These are phyloP conservation scores for Cutaneotrichosporon sp. DNA, from an alignment of 1,284 basidiomycete genomes.

Conservation along the genomic window DNA sequence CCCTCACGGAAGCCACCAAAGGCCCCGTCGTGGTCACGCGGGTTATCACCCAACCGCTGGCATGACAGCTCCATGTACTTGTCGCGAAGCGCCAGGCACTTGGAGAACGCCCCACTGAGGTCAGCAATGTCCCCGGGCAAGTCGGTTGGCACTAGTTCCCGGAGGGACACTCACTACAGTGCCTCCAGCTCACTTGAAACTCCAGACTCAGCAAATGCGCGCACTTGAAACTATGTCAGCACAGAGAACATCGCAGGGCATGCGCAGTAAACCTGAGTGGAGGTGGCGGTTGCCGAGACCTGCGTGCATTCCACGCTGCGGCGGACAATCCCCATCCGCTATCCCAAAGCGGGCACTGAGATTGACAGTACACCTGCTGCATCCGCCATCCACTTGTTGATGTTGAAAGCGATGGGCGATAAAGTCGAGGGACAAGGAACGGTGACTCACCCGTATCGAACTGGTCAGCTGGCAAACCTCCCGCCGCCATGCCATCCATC, in stretches of 20 bases:
- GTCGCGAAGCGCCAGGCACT: slow-evolving; percentile 80
- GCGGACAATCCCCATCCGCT: no score
- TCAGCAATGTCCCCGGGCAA: background rate
- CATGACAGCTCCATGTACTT: slow-evolving; percentile 82
- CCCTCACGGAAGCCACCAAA: slow-evolving; percentile 61
- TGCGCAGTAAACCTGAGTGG: no score
- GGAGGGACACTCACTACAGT: slow-evolving; percentile 42
- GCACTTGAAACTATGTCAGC: slow-evolving; percentile 40
- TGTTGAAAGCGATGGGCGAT: background rate
- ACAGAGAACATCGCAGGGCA: no score
- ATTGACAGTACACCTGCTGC: no score
- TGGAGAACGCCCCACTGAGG: slow-evolving; percentile 57
- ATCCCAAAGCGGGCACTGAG: no score
- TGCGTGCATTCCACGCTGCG: no score
- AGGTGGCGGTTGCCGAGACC: no score
- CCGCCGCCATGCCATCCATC: slow-evolving; percentile 5
- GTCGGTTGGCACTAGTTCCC: background rate
- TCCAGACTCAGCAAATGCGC: slow-evolving; percentile 47
- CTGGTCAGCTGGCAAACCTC: background rate
- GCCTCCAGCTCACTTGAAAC: slow-evolving; percentile 48
- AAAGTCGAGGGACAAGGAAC: background rate
- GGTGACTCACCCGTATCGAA: slow-evolving; percentile 23
- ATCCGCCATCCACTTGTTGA: no score
- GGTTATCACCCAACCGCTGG: slow-evolving; percentile 86
- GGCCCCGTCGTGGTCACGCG: slow-evolving; percentile 73